phyloP scores from a whole-genome alignment of 352 stramenopile species.

The Phytophthora colocasiae region DNA sequence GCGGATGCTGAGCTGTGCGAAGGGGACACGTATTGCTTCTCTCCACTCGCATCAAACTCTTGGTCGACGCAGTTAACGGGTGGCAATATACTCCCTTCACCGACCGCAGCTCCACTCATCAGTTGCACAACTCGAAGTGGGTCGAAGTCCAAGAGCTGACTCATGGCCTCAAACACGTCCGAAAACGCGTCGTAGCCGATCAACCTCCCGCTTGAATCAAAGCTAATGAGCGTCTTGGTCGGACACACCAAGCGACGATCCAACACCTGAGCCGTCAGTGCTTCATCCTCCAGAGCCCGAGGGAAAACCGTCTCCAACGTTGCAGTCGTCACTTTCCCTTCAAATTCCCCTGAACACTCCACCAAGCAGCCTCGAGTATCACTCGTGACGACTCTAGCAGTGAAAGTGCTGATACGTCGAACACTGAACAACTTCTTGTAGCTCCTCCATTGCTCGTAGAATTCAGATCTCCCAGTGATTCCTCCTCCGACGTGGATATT shows the following conservation, averaged over 20 bases:
- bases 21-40: background rate
- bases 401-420: conserved; percentile 24
- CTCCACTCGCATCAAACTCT: background rate
- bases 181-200: conserved; percentile 43
- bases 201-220: conserved; percentile 32
- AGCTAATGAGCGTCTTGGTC: conserved; percentile 42
- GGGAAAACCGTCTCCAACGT: conserved; percentile 37
- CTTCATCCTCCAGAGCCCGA: conserved; percentile 20
- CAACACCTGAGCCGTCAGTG: conserved; percentile 20
- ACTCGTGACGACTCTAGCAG: conserved; percentile 30
- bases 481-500: conserved; percentile 31
- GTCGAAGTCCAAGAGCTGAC: conserved; percentile 25
- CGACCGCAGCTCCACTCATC: conserved; percentile 39
- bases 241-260: conserved; percentile 33
- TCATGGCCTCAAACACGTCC: conserved; percentile 49
- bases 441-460: conserved; percentile 54
- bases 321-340: conserved; percentile 28
- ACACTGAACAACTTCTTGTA: conserved; percentile 55
- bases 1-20: background rate
- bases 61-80: conserved; percentile 8
- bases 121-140: conserved; percentile 20
- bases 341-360: conserved; percentile 37
- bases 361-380: conserved; percentile 34
- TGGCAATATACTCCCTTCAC: conserved; percentile 38
- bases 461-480: conserved; percentile 20